A percentile compares a stretch with the other conserved stretches of the same genome.
Conservation (phyloP, 805 yeast genomes). For the Saccharomycopsis sp. region DNA sequence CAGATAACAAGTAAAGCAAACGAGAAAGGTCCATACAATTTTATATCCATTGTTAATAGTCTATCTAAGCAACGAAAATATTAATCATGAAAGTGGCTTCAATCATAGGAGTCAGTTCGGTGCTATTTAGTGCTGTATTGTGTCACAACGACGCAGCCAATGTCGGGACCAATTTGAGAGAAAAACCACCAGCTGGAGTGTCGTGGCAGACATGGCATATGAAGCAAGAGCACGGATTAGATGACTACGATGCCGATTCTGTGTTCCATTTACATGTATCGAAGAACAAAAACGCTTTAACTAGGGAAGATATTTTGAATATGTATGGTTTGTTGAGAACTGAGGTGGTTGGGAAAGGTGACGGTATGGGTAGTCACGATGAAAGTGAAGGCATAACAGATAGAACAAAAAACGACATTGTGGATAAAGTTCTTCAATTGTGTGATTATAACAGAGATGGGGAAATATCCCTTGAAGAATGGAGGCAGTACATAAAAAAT, state of each 20-base stretch:
- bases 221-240: conserved; percentile 80
- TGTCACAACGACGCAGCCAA: conserved; percentile 13
- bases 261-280: conserved; percentile 81
- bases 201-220: conserved; percentile 87
- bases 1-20: no score
- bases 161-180: conserved; percentile 23
- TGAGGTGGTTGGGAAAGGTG: conserved; percentile 77
- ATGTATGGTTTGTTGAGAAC: conserved; percentile 75
- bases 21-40: no score
- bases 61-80: no score
- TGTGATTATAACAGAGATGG: conserved; percentile 66
- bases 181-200: conserved; percentile 44
- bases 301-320: conserved; percentile 58
- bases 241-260: conserved; percentile 61
- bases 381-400: conserved; percentile 54
- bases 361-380: conserved; percentile 80
- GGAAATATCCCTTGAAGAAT: conserved; percentile 59
- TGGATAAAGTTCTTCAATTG: conserved; percentile 44
- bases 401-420: conserved; percentile 45
- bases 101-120: neutral
- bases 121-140: neutral
- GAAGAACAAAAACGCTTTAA: conserved; percentile 49
- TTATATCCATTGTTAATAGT: no score
- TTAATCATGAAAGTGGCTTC: neutral
- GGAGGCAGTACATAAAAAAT: conserved; percentile 47